Evolutionary conservation across 305 asterid species (phyloP), one percentile per base, ranked within the genome.

Genomic region (Stenogyne calaminthoides): DNA sequence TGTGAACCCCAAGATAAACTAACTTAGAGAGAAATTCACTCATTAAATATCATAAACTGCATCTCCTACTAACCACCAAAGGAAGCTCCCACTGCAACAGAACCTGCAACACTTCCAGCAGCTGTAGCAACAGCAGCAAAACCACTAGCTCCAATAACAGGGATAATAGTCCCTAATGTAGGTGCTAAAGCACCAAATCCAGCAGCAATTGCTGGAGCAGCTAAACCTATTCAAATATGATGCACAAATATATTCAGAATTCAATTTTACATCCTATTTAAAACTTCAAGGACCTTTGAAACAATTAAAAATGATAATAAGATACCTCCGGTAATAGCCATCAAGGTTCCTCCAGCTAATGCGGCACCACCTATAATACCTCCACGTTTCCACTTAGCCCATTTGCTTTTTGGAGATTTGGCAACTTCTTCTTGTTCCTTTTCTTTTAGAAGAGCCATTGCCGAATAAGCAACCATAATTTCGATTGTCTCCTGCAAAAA

Each of bases 191-290:
- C 97, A 85, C 96, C 60, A 36, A 95, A 88, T 63, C 98, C 96
- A 39, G 99, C 95, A 77, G 99, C 97, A 82, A 95, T 89, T 56
- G 97, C 98, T 57, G 97, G 98, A 76, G 98, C 98, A 80, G 98
- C 99, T 85, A 95, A 87, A 72, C 99, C 98, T 95, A 84, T 84
- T 74, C 77, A 68, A 65, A 57, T 44, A 82, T 56, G 58, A 42
- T 34, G 55, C 10, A 19, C 67, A 74, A 71, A 74, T 39, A 58
- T 70, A 70, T 34, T 51, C 36, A 64, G 61, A 52, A 47, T 29
- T 57, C 51, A 59, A 70, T 55, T 65, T 63, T 64, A 64, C 32
- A 62, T 68, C 51, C 68, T 15, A 22, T 3, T 12, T 9, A 58
- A 40, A 59, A 49, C 32, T 18, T 64, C 60, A 64, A 16, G 57